Conservation (phyloP, 2,329 filamentous ascomycete species). For the Chaetomiaceae sp. region DNA sequence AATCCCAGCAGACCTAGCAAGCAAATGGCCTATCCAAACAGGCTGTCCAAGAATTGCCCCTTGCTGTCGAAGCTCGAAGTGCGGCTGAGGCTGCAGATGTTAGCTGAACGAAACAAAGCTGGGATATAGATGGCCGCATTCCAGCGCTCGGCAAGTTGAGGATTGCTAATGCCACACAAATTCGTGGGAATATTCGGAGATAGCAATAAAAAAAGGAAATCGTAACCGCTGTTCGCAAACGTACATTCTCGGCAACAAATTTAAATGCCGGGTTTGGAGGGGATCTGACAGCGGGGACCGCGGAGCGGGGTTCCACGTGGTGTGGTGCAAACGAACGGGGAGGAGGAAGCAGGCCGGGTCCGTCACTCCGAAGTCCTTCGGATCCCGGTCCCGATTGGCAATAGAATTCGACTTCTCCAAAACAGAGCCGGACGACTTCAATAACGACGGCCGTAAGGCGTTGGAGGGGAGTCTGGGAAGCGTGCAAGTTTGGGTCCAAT, state of each 20-base stretch:
- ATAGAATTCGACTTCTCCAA: too few species aligned
- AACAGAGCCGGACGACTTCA: too few species aligned
- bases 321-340: background rate
- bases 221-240: background rate
- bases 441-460: too few species aligned
- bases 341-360: background rate
- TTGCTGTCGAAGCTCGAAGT: background rate
- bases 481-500: too few species aligned
- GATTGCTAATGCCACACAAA: background rate
- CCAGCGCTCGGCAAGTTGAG: background rate
- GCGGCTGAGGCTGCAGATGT: background rate
- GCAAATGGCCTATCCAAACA: too few species aligned
- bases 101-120: background rate
- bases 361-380: background rate
- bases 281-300: background rate
- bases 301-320: slow-evolving; percentile 5
- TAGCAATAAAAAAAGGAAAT: background rate
- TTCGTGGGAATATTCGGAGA: background rate
- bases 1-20: too few species aligned
- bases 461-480: too few species aligned
- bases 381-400: too few species aligned
- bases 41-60: too few species aligned
- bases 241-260: slow-evolving; percentile 3
- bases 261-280: background rate
- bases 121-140: background rate